A percentile compares a stretch with the other conserved stretches of the same genome.
phyloP scores from a whole-genome alignment of 495 filamentous ascomycete species.

The Aspergillus sclerotiicarbonarius region DNA sequence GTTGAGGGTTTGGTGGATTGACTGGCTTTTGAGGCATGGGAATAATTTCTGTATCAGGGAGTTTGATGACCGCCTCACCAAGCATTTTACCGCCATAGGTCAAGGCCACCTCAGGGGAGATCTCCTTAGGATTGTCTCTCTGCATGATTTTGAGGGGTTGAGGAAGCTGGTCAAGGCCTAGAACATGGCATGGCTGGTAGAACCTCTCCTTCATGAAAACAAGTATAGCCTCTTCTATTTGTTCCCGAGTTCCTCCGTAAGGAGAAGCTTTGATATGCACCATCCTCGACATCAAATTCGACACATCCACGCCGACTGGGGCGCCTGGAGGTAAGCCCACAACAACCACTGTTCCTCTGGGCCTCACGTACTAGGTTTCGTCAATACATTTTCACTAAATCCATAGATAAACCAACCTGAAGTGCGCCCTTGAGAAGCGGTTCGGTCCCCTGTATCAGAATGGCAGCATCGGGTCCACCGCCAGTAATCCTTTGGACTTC shows the following conservation, averaged over 20 bases:
- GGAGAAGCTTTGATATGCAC: neutral
- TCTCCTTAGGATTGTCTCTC: neutral
- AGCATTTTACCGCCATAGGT: neutral
- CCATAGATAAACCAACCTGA: constrained; percentile 23
- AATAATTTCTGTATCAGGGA: neutral
- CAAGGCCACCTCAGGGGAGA: neutral
- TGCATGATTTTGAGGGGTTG: neutral
- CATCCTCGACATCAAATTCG: neutral
- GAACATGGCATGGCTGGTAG: neutral
- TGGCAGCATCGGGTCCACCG: constrained; percentile 72
- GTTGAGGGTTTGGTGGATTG: neutral
- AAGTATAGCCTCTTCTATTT: constrained; percentile 1
- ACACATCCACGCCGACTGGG: neutral
- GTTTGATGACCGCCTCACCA: neutral
- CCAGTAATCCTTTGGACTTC: constrained; percentile 68
- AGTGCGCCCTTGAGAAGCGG: constrained; percentile 79
- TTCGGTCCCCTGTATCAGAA: constrained; percentile 72
- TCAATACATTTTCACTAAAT: neutral
- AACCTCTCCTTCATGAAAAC: neutral
- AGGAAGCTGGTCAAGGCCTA: neutral
- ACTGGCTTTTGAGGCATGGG: neutral
- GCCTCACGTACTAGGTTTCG: constrained; percentile 4
- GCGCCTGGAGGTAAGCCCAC: constrained; percentile 6
- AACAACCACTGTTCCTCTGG: constrained; percentile 13
- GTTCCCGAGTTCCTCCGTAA: neutral